phyloP scores from a whole-genome alignment of 1,139 yeast species.

The Magnusiomyces sp. region DNA sequence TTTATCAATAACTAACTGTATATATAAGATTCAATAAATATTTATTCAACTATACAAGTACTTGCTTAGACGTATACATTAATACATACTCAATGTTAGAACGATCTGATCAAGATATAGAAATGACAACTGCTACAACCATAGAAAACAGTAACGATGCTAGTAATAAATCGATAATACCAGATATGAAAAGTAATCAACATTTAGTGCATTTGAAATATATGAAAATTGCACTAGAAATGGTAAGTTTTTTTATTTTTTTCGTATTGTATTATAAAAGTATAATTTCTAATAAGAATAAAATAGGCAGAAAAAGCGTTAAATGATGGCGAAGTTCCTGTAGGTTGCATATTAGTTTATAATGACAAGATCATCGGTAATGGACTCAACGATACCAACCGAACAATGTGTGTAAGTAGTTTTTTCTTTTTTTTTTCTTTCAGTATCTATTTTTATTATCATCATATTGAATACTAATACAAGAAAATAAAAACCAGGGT shows the following conservation, averaged over 20 bases:
- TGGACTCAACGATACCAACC: slow-evolving; percentile 87
- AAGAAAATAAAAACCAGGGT: slow-evolving; percentile 36
- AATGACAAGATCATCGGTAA: slow-evolving; percentile 49
- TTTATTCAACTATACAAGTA: too few relatives aligned
- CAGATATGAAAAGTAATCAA: too few relatives aligned
- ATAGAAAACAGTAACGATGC: too few relatives aligned
- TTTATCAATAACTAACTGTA: too few relatives aligned
- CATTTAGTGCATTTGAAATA: too few relatives aligned
- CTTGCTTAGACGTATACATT: too few relatives aligned
- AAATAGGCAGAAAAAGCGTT: slow-evolving; percentile 47
- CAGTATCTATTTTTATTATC: neutral
- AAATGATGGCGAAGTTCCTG: slow-evolving; percentile 56
- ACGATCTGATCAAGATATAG: too few relatives aligned
- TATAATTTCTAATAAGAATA: neutral
- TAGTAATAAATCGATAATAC: too few relatives aligned
- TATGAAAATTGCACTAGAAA: neutral
- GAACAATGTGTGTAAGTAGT: slow-evolving; percentile 49
- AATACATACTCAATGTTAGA: too few relatives aligned
- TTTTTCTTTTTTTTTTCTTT: neutral
- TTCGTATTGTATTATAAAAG: neutral
- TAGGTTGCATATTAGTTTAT: slow-evolving; percentile 59
- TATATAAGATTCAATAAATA: too few relatives aligned
- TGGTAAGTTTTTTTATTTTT: neutral
- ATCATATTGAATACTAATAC: neutral
- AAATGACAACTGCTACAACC: too few relatives aligned